Base-by-base conservation (phyloP, 257 asterid genomes). In the Catharanthus roseus region DNA sequence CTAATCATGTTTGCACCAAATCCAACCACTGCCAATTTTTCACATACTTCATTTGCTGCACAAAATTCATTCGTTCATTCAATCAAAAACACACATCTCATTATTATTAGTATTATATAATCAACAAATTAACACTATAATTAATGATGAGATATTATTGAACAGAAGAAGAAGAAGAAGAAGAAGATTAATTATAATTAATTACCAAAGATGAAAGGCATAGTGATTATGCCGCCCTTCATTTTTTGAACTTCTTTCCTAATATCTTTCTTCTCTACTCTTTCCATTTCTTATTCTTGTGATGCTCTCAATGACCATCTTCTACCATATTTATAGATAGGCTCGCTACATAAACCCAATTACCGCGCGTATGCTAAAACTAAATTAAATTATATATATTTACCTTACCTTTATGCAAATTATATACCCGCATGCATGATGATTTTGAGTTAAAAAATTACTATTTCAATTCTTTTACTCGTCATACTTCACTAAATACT, bases 191-290 rank as follows among this genome's bases (percentile, higher is more conserved):
- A 6, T 7, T 26, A 53, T 7, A 4, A 23, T 18, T 45, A 29
- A 10, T 80, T 85, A 90, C 97, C 90, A 65, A 91, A 91, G 63
- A 91, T 91, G 86, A 91, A 91, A 50, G 97, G 97, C 97, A 91
- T 89, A 23, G 97, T 89, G 76, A 91, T 78, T 11, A 84, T 75
- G 66, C 97, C 96, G 47, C 97, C 97, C 77, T 87, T 89, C 79
- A 77, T 79, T 73, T 47, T 85, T 69, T 65, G 67, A 55, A 29
- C 82, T 67, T 73, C 81, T 67, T 71, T 58, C 28, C 12, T 18
- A n/a, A n/a, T n/a, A 66, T 23, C 57, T 31, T 70, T 82, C 71
- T 72, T 74, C 75, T 72, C 84, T 65, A 66, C 70, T 41, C 23
- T 75, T 36, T 64, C 88, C 84, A 83, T 80, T 44, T 74, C 8